Evolutionary conservation across 2,329 filamentous ascomycete genomes (phyloP), one percentile per base, ranked within the genome.

Genomic region (Aspergillus fijiensis): DNA sequence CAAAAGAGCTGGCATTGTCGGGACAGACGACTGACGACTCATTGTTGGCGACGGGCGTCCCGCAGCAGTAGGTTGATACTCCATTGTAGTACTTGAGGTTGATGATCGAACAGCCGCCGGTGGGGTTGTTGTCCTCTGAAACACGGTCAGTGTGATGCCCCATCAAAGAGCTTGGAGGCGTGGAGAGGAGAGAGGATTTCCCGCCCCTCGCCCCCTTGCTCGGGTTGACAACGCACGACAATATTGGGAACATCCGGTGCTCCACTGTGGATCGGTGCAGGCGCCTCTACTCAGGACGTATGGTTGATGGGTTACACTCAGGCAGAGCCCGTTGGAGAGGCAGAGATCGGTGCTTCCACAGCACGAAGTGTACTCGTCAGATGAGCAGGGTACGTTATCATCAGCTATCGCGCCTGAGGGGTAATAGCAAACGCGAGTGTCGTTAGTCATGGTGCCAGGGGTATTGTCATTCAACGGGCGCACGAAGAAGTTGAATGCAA

Each of bases 251-350:
- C 33, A 35, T 12, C 14, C 14, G 33, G 33, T 12, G 33, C 12
- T 64, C 72, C 72, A 75, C 12, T 63, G 62, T 23, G 67, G 48
- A 55, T 72, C 67, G 10, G 71, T 74, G 58, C 72, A 75, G 6
- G 54, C 63, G 1, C 69, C 70, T 29, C 71, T 65, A 3, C 70
- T 70, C 3, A 72, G 51, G 9, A 64, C 61, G 33, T 66, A 73
- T 1, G 70, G 70, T 27, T 65, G 63, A 19, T 73, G 67, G 25
- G 29, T 49, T 6, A 62, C 53, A 29, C 65, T 62, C 39, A 72
- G 54, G 55, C 71, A 75, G 27, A 70, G 65, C 5, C 72, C 70
- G 56, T 74, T 75, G 21, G 53, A 56, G 7, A 63, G 58, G 50
- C 72, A 74, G 51, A 74, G 63, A 19, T 64, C 63, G 9, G 48